Conservation (phyloP, 192 early-diverging fungal genomes). For the Coemansia umbellata region DNA sequence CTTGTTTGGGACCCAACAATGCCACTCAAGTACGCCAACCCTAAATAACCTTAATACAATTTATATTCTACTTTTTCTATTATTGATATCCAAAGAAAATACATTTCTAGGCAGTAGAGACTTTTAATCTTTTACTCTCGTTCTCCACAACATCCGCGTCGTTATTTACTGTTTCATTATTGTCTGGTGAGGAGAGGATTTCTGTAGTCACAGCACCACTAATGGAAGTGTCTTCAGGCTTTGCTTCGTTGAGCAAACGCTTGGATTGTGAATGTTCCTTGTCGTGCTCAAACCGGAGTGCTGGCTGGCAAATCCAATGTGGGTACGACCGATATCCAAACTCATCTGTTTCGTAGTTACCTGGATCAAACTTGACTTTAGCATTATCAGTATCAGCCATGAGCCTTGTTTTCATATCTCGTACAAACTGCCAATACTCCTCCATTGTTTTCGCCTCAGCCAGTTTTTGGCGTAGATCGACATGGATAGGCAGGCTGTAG, state of each 20-base stretch:
- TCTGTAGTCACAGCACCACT: neutral
- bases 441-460: constrained; percentile 58
- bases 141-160: neutral
- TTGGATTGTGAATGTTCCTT: constrained; percentile 40
- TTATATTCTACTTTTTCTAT: neutral
- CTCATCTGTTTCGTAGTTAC: constrained; percentile 23
- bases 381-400: constrained; percentile 11
- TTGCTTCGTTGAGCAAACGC: constrained; percentile 42
- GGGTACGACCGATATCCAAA: constrained; percentile 55
- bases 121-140: constrained; percentile 20
- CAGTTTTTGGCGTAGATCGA: constrained; percentile 74
- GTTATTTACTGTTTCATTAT: neutral
- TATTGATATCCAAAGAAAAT: neutral
- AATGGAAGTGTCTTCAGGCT: neutral
- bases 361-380: constrained; percentile 21
- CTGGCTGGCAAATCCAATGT: constrained; percentile 60
- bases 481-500: constrained; percentile 67
- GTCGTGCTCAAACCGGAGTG: constrained; percentile 53
- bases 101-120: neutral
- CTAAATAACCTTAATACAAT: constrained; percentile 3
- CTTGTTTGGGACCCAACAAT: constrained; percentile 42
- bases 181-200: no score
- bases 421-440: constrained; percentile 51
- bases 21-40: constrained; percentile 34
- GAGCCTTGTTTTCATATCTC: constrained; percentile 50